Evolutionary conservation across 129 eudicot genomes (phyloP).

Genomic region (Centella asiatica): DNA sequence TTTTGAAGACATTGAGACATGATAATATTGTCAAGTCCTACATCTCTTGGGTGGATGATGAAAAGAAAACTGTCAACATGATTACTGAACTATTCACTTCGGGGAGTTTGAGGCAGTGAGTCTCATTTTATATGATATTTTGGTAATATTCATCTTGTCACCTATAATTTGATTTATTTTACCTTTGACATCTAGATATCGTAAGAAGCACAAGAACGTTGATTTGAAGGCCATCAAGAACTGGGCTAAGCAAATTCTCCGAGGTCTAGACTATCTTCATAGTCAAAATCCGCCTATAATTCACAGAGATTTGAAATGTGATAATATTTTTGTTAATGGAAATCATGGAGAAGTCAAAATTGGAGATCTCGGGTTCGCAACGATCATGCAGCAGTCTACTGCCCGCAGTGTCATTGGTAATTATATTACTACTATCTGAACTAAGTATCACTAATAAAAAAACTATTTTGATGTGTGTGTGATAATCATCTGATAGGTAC

Average conservation of each 20-base stretch:
- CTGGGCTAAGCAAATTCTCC: constrained; percentile 62
- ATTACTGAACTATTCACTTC: constrained; percentile 54
- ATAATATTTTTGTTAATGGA: too few species aligned
- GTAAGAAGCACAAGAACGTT: constrained; percentile 43
- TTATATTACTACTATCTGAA: not conserved
- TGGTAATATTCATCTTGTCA: not conserved
- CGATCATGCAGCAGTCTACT: constrained; percentile 41
- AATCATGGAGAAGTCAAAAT: too few species aligned
- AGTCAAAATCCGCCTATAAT: constrained; percentile 45
- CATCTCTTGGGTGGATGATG: constrained; percentile 45
- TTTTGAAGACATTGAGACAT: constrained; percentile 42
- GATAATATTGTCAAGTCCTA: constrained; percentile 42
- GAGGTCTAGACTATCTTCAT: constrained; percentile 51
- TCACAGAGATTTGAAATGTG: too few species aligned
- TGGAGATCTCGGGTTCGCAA: constrained; percentile 63
- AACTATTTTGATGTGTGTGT: not conserved
- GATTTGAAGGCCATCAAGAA: constrained; percentile 46
- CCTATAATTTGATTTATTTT: not conserved
- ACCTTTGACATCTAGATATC: constrained; percentile 30
- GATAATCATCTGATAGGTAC: constrained; percentile 30
- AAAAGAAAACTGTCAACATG: constrained; percentile 42
- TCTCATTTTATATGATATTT: constrained; percentile 9
- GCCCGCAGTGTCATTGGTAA: constrained; percentile 59
- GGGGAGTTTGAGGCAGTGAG: constrained; percentile 60
- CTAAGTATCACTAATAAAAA: not conserved